phyloP scores from a whole-genome alignment of 179 eudicot species.

The Amaranthus tricolor region DNA sequence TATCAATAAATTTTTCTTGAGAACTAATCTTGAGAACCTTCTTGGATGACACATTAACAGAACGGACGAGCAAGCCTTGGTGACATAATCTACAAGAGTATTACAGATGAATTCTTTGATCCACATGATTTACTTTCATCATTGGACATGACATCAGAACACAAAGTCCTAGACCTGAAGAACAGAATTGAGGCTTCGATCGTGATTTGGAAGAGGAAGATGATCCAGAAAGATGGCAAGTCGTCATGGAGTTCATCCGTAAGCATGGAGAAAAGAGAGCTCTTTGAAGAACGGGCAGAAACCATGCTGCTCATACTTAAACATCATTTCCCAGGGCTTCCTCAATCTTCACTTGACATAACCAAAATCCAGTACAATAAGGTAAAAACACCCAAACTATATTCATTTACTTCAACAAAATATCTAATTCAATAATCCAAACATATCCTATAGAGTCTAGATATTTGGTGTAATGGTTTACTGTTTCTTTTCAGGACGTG shows the following conservation, averaged over 20 bases:
- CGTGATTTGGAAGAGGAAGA: constrained; percentile 87
- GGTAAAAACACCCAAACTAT: constrained; percentile 30
- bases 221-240: constrained; percentile 66
- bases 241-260: constrained; percentile 68
- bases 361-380: constrained; percentile 73
- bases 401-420: neutral
- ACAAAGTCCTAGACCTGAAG: constrained; percentile 77
- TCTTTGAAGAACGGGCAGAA: constrained; percentile 89
- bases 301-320: constrained; percentile 74
- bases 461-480: neutral
- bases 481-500: constrained; percentile 52
- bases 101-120: constrained; percentile 79
- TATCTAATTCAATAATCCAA: neutral
- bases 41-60: constrained; percentile 31
- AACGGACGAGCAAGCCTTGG: constrained; percentile 94
- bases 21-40: neutral
- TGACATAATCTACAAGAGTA: constrained; percentile 68
- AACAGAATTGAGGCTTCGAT: constrained; percentile 89
- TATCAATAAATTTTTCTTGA: too few relatives aligned
- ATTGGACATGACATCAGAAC: constrained; percentile 73
- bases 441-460: neutral
- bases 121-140: constrained; percentile 53
- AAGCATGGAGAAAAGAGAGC: constrained; percentile 80
- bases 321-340: constrained; percentile 77
- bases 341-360: constrained; percentile 87